Percentiles rank a stretch among this genome's conserved stretches.
phyloP scores from a whole-genome alignment of 805 yeast genomes.

The Kregervanrija delftensis region DNA sequence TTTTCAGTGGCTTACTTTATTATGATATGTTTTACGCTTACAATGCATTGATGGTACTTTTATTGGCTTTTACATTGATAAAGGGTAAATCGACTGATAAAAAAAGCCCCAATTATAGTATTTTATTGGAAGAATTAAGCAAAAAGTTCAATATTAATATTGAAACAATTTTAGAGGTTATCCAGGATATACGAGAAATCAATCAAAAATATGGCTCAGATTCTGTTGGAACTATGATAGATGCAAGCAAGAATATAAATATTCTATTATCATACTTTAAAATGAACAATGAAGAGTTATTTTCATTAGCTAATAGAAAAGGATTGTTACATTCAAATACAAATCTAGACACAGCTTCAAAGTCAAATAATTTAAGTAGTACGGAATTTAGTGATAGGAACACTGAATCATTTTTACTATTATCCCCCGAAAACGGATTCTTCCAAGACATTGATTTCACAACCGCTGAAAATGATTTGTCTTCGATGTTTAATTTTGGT shows the following conservation, averaged over 20 bases:
- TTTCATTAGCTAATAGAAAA: no score
- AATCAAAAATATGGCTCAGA: constrained; percentile 11
- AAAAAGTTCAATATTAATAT: constrained; percentile 6
- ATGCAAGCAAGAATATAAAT: constrained; percentile 27
- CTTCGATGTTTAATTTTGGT: no score
- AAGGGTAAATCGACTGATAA: constrained; percentile 7
- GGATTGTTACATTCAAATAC: no score
- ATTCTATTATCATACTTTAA: constrained; percentile 19
- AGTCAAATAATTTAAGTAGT: no score
- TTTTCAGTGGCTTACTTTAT: constrained; percentile 28
- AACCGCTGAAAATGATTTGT: no score
- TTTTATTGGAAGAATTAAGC: constrained; percentile 7
- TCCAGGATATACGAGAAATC: constrained; percentile 11
- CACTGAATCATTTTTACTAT: no score
- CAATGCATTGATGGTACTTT: constrained; percentile 28
- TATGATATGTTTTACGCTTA: constrained; percentile 32
- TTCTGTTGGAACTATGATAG: constrained; percentile 24
- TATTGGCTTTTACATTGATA: constrained; percentile 26
- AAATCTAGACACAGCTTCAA: no score
- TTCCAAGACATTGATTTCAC: no score
- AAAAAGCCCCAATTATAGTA: constrained; percentile 2
- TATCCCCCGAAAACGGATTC: no score
- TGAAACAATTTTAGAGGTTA: constrained; percentile 9
- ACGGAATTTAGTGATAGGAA: no score
- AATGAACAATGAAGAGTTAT: not conserved